Evolutionary conservation across 2,329 filamentous ascomycete genomes (phyloP).

Genomic region (Epichloe bromicola): DNA sequence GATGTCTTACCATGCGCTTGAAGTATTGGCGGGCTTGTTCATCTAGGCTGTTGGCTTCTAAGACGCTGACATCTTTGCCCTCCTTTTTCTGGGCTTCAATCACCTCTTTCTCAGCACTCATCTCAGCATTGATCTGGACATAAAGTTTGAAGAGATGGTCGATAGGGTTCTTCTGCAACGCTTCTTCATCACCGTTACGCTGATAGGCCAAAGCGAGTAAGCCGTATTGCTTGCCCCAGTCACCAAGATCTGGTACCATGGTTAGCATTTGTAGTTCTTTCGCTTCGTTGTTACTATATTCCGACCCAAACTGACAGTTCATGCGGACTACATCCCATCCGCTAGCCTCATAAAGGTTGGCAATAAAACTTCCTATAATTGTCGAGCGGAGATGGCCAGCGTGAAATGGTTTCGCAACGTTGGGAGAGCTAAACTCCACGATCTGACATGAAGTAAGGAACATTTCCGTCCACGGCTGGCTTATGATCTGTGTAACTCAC

Average conservation of each 20-base stretch:
- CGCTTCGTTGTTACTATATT: background rate
- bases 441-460: constrained; percentile 25
- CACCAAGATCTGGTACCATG: constrained; percentile 44
- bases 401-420: constrained; percentile 78
- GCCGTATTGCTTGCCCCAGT: constrained; percentile 70
- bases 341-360: constrained; percentile 55
- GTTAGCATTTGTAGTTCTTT: background rate
- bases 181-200: constrained; percentile 61
- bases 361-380: constrained; percentile 66
- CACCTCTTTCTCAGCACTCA: constrained; percentile 52
- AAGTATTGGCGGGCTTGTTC: constrained; percentile 65
- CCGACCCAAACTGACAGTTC: constrained; percentile 33
- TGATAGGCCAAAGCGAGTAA: constrained; percentile 64
- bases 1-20: constrained; percentile 41
- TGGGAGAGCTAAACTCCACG: constrained; percentile 74
- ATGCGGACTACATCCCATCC: constrained; percentile 64
- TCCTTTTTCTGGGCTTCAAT: constrained; percentile 44
- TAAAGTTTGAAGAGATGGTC: constrained; percentile 76
- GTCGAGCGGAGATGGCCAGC: constrained; percentile 66
- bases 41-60: constrained; percentile 48
- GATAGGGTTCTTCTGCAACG: constrained; percentile 59
- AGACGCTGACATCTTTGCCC: constrained; percentile 33
- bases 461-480: background rate
- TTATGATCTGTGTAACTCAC: constrained; percentile 3
- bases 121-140: constrained; percentile 60